Conservation (phyloP, 2,329 filamentous ascomycete species). For the Colletotrichum sp. region DNA sequence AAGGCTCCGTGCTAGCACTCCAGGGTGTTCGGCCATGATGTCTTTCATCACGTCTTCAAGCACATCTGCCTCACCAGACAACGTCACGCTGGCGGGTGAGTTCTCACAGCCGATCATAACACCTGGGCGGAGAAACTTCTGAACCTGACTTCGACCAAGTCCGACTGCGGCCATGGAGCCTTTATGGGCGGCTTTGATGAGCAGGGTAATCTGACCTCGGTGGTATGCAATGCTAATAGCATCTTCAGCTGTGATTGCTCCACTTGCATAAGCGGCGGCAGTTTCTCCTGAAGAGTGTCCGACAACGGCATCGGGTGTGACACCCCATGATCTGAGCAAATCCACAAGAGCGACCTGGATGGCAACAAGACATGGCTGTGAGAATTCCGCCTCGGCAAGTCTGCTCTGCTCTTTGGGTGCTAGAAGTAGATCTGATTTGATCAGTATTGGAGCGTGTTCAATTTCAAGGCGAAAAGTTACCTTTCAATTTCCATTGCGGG, state of each 20-base stretch:
- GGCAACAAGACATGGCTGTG: constrained; percentile 48
- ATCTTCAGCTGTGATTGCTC: constrained; percentile 28
- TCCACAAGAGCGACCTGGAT: constrained; percentile 54
- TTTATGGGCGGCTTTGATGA: constrained; percentile 17
- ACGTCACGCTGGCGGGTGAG: constrained; percentile 54
- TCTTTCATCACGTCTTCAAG: constrained; percentile 30
- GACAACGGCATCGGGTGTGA: constrained; percentile 34
- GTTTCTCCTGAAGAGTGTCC: constrained; percentile 47
- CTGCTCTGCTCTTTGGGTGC: constrained; percentile 2
- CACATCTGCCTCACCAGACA: constrained; percentile 36
- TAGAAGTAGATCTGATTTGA: background rate
- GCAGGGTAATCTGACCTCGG: constrained; percentile 33
- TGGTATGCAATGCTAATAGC: constrained; percentile 39
- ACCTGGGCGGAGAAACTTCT: constrained; percentile 32
- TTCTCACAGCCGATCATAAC: constrained; percentile 51
- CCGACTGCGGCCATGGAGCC: constrained; percentile 64
- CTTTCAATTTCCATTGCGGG: constrained; percentile 15
- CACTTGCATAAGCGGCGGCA: constrained; percentile 41
- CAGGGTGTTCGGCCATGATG: constrained; percentile 24
- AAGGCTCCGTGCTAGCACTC: constrained; percentile 52
- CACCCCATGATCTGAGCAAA: constrained; percentile 31
- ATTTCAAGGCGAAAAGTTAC: background rate
- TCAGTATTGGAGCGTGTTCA: background rate
- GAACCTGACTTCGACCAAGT: constrained; percentile 33
- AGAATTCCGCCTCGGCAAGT: constrained; percentile 38